These are phyloP conservation scores for Trypanosomatidae sp. DNA, from an alignment of 208 protist genomes.

Conservation along the genomic window DNA sequence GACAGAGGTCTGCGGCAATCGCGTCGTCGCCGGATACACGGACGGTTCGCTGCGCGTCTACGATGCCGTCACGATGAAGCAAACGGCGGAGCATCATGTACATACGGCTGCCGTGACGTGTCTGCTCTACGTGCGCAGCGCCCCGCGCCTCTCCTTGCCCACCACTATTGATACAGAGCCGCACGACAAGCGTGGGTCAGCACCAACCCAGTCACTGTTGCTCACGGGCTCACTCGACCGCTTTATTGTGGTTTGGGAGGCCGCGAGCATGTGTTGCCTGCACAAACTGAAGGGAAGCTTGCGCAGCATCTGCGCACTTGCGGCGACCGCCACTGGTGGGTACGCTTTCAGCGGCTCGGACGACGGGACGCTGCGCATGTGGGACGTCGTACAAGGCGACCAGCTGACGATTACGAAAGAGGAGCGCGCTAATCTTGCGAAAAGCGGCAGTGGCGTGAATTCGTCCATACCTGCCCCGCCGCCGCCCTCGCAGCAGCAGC, in stretches of 20 bases:
- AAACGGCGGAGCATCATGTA: slow-evolving; percentile 21
- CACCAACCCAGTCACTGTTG: slow-evolving; percentile 38
- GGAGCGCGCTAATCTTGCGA: slow-evolving; percentile 14
- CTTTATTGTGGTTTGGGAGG: slow-evolving; percentile 71
- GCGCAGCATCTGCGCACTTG: slow-evolving; percentile 46
- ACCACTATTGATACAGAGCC: background rate
- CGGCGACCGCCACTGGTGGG: slow-evolving; percentile 36
- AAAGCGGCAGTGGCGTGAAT: too few relatives aligned
- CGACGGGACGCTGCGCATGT: slow-evolving; percentile 67
- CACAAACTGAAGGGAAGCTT: slow-evolving; percentile 40
- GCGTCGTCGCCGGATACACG: slow-evolving; percentile 56
- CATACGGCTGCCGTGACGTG: slow-evolving; percentile 62
- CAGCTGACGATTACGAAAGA: slow-evolving; percentile 40
- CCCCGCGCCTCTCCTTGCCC: background rate
- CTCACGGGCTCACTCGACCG: slow-evolving; percentile 58
- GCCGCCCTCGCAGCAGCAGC: background rate
- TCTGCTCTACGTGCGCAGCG: slow-evolving; percentile 24
- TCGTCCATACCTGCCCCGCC: background rate
- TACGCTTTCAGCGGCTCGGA: slow-evolving; percentile 72
- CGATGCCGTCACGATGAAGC: slow-evolving; percentile 39
- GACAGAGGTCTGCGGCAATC: slow-evolving; percentile 44
- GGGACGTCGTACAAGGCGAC: slow-evolving; percentile 44
- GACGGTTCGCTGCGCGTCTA: slow-evolving; percentile 56
- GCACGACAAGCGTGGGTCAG: background rate
- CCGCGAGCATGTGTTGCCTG: slow-evolving; percentile 46